These are phyloP conservation scores for Whalleya microplaca DNA, from an alignment of 2,329 filamentous ascomycete genomes.

Conservation along the genomic window DNA sequence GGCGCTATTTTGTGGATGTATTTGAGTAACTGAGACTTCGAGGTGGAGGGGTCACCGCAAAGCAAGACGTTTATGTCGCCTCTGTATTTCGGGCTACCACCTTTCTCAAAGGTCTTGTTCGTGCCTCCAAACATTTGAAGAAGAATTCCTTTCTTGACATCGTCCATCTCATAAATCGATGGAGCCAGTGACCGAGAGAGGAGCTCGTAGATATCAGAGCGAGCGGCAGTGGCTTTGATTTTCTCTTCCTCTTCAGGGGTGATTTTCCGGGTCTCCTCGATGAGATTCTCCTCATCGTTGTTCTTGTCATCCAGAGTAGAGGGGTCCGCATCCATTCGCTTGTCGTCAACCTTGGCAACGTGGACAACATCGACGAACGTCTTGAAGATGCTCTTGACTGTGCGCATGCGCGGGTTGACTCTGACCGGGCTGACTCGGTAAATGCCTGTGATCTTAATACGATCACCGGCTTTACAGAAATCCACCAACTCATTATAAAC, in stretches of 20 bases:
- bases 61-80: slow-evolving; percentile 97
- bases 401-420: slow-evolving; percentile 89
- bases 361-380: slow-evolving; percentile 96
- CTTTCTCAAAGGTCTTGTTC: slow-evolving; percentile 97
- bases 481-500: slow-evolving; percentile 97
- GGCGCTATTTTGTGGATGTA: slow-evolving; percentile 99
- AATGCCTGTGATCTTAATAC: slow-evolving; percentile 93
- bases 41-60: slow-evolving; percentile 94
- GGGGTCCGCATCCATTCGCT: slow-evolving; percentile 86
- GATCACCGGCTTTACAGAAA: slow-evolving; percentile 96
- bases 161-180: slow-evolving; percentile 96
- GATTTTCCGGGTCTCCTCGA: slow-evolving; percentile 84
- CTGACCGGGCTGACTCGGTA: slow-evolving; percentile 94
- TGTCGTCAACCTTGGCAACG: slow-evolving; percentile 95
- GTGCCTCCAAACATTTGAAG: slow-evolving; percentile 96
- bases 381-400: slow-evolving; percentile 95
- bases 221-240: slow-evolving; percentile 78
- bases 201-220: slow-evolving; percentile 90
- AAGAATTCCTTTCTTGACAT: slow-evolving; percentile 97
- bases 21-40: slow-evolving; percentile 91
- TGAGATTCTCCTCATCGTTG: slow-evolving; percentile 71
- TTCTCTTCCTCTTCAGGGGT: slow-evolving; percentile 85
- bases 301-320: slow-evolving; percentile 85
- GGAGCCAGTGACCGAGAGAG: slow-evolving; percentile 89
- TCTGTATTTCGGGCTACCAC: slow-evolving; percentile 91